phyloP scores from a whole-genome alignment of 2,329 filamentous ascomycete genomes.

The Albophoma yamanashiensis region DNA sequence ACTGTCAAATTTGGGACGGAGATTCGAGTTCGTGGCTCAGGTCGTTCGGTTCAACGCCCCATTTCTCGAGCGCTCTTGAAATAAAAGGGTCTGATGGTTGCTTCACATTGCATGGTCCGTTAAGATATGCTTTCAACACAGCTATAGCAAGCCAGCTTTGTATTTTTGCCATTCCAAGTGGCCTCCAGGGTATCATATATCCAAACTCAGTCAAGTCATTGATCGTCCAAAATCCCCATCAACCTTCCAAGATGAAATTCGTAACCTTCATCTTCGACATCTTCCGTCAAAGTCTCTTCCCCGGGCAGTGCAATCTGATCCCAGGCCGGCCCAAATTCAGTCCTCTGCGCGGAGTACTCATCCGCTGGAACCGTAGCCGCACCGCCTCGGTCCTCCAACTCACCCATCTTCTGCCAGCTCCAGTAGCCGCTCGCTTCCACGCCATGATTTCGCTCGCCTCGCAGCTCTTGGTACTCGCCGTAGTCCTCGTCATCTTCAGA shows the following conservation, averaged over 20 bases:
- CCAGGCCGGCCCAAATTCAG: not conserved
- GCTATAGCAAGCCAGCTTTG: not conserved
- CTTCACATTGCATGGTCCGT: not conserved
- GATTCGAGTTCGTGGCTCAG: too few relatives aligned
- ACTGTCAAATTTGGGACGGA: too few relatives aligned
- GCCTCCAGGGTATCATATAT: not conserved
- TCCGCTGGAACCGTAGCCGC: not conserved
- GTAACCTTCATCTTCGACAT: not conserved
- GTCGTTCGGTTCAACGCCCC: too few relatives aligned
- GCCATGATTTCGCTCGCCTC: slow-evolving; percentile 1
- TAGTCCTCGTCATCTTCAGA: slow-evolving; percentile 31
- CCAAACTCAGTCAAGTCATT: not conserved
- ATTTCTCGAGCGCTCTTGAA: too few relatives aligned
- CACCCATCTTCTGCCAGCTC: slow-evolving; percentile 6
- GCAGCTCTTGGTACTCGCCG: slow-evolving; percentile 25
- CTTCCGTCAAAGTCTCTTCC: not conserved
- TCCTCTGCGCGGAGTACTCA: not conserved
- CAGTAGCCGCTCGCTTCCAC: slow-evolving; percentile 3
- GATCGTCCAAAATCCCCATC: not conserved
- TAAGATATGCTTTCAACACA: not conserved
- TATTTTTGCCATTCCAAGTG: not conserved
- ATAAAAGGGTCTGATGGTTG: too few relatives aligned
- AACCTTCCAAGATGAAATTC: not conserved
- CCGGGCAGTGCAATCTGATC: not conserved
- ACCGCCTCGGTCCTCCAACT: not conserved